Evolutionary conservation across 1,139 yeast species (phyloP).

Genomic region (Saccharomycopsis hybrid): DNA sequence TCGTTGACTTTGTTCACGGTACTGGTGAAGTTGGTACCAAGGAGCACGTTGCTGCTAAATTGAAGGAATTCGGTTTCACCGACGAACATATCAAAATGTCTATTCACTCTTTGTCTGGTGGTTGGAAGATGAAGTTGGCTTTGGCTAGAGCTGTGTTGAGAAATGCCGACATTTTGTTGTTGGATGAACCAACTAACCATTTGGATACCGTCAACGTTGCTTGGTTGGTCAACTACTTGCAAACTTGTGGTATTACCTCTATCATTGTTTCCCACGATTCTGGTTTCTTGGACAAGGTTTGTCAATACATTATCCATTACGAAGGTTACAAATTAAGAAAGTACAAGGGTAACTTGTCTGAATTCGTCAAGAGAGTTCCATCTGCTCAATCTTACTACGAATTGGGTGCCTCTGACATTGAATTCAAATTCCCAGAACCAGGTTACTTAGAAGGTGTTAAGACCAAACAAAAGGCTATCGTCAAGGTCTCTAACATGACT

Average conservation of each 20-base stretch:
- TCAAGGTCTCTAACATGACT: constrained; percentile 91
- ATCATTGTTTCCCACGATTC: constrained; percentile 99
- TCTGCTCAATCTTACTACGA: constrained; percentile 98
- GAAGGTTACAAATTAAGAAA: constrained; percentile 99
- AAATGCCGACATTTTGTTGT: constrained; percentile 95
- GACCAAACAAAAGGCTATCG: constrained; percentile 99
- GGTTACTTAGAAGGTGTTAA: constrained; percentile 99
- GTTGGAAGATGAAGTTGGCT: constrained; percentile 99
- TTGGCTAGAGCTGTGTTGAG: constrained; percentile 98
- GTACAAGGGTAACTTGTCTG: constrained; percentile 99
- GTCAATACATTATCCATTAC: constrained; percentile 98
- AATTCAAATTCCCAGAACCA: constrained; percentile 98
- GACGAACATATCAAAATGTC: constrained; percentile 87
- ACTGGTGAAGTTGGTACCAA: constrained; percentile 56
- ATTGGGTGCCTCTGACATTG: constrained; percentile 94
- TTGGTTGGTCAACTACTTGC: constrained; percentile 97
- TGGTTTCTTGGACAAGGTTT: constrained; percentile 96
- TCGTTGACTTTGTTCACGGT: constrained; percentile 88
- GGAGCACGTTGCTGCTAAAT: constrained; percentile 70
- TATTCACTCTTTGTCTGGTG: constrained; percentile 96
- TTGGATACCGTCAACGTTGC: constrained; percentile 98
- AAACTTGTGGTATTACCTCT: constrained; percentile 96
- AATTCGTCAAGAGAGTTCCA: constrained; percentile 97
- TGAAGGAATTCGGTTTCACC: constrained; percentile 83
- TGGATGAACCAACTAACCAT: constrained; percentile 99